Evolutionary conservation across 2,329 filamentous ascomycete species (phyloP), one percentile per base, ranked within the genome.

Genomic region (Penicillium decumbens): DNA sequence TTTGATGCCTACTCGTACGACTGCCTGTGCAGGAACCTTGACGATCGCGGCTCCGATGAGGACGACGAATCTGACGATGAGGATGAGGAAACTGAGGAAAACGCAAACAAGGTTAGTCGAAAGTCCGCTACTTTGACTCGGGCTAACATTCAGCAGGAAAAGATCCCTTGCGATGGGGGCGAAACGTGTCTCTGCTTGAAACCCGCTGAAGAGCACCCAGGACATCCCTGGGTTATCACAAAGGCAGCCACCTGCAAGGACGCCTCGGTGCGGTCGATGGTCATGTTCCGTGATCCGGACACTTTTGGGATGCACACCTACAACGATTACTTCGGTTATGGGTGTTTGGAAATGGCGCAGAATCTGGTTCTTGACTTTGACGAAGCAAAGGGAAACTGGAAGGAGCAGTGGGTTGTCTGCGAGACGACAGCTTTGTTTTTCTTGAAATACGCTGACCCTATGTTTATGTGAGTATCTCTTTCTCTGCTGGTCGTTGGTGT

Each of bases 271-370:
- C 3, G 10, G 4, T 42, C 15, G 12, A 40, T 38, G 25, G n/a
- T 9, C 8, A 15, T 2, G 8, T 12, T 51, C 23, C 39, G 40
- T 18, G 28, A 47, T 15, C 49, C 69, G 1, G 73, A 77, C 41
- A 51, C 51, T 32, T 76, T 77, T 37, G 15, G 15, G 6, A 72
- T 77, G 69, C 63, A 75, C 55, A 69, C 69, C 2, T 75, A 66
- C 57, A 77, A 76, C 44, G 71, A 77, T 51, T 71, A 71, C 41
- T 56, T 44, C 4, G 61, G 50, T 3, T 76, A 74, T 39, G 75
- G 75, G 1, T 44, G 62, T 6, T 37, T 77, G 0, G 74, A 78
- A 60, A 54, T 74, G 0, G 23, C 76, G 4, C 65, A 77, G 56
- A 78, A 77, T 44, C 50, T 68, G 5, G 38, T 77, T 1, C 57